phyloP scores from a whole-genome alignment of 2,329 filamentous ascomycete genomes.

The Ophidiomyces ophidiicola region DNA sequence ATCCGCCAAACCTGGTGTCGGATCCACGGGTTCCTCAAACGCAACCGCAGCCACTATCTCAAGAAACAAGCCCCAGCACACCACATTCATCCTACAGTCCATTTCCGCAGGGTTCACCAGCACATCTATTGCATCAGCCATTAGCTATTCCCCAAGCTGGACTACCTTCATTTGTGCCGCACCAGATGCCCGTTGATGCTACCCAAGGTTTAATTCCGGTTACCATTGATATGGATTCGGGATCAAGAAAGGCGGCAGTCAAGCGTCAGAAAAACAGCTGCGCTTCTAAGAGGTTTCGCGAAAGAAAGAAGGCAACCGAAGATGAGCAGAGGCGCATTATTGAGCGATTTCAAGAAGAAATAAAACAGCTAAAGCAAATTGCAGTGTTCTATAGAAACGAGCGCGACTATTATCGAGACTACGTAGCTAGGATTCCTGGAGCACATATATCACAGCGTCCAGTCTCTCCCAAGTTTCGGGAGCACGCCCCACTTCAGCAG shows the following conservation, averaged over 20 bases:
- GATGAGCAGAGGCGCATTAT: constrained; percentile 30
- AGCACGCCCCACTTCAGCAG: not conserved
- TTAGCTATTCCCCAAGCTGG: constrained; percentile 3
- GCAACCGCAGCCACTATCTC: constrained; percentile 10
- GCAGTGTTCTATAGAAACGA: constrained; percentile 27
- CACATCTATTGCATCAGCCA: constrained; percentile 13
- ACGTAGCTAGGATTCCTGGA: constrained; percentile 12
- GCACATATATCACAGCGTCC: constrained; percentile 12
- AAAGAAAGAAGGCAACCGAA: constrained; percentile 30
- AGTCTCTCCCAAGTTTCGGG: constrained; percentile 10
- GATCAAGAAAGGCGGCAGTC: constrained; percentile 31
- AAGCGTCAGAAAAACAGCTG: constrained; percentile 34
- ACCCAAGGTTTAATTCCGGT: constrained; percentile 26
- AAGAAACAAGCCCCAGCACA: constrained; percentile 12
- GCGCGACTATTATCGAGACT: constrained; percentile 31
- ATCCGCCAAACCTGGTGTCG: constrained; percentile 3
- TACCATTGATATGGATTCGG: constrained; percentile 31
- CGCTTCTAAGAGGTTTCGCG: constrained; percentile 32
- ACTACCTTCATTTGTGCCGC: constrained; percentile 5
- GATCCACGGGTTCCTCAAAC: constrained; percentile 3
- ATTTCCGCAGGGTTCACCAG: constrained; percentile 13
- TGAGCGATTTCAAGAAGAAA: constrained; percentile 25
- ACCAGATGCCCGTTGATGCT: constrained; percentile 4
- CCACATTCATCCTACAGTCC: constrained; percentile 13
- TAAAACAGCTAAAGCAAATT: constrained; percentile 19